phyloP scores from a whole-genome alignment of 2,329 filamentous ascomycete genomes.

The Pseudocercospora vitis region DNA sequence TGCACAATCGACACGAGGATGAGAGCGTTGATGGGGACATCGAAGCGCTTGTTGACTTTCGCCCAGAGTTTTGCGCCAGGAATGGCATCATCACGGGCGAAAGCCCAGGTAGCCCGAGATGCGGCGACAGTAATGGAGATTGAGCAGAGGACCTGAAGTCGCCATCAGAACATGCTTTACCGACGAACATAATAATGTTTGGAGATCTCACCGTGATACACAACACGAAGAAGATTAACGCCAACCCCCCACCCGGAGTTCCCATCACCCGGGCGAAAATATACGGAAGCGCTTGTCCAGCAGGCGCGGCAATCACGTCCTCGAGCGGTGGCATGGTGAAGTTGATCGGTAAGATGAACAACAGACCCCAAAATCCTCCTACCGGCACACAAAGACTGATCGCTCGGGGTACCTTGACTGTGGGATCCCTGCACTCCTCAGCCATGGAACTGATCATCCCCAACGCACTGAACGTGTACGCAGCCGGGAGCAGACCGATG shows the following conservation, averaged over 20 bases:
- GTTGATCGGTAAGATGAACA: constrained; percentile 58
- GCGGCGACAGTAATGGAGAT: constrained; percentile 56
- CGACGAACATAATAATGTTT: too few relatives aligned
- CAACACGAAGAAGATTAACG: constrained; percentile 52
- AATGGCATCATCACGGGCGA: constrained; percentile 46
- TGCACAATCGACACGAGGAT: constrained; percentile 48
- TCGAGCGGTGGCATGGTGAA: constrained; percentile 50
- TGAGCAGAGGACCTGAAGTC: constrained; percentile 48
- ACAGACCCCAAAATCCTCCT: constrained; percentile 55
- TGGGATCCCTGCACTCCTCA: constrained; percentile 58
- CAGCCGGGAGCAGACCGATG: constrained; percentile 58
- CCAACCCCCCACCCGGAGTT: constrained; percentile 48
- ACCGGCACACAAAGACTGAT: constrained; percentile 55
- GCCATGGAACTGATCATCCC: constrained; percentile 65
- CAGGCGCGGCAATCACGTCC: constrained; percentile 49
- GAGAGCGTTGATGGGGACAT: constrained; percentile 46
- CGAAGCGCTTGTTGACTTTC: constrained; percentile 39
- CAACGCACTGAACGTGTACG: constrained; percentile 47
- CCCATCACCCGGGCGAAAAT: constrained; percentile 55
- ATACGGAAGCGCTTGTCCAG: constrained; percentile 52
- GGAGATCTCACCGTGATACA: constrained; percentile 44
- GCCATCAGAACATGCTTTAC: background rate
- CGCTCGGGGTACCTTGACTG: constrained; percentile 54
- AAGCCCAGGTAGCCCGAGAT: constrained; percentile 49
- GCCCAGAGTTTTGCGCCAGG: constrained; percentile 43